Conservation (phyloP, 1,139 yeast genomes). For the Scheffersomyces lignicola region DNA sequence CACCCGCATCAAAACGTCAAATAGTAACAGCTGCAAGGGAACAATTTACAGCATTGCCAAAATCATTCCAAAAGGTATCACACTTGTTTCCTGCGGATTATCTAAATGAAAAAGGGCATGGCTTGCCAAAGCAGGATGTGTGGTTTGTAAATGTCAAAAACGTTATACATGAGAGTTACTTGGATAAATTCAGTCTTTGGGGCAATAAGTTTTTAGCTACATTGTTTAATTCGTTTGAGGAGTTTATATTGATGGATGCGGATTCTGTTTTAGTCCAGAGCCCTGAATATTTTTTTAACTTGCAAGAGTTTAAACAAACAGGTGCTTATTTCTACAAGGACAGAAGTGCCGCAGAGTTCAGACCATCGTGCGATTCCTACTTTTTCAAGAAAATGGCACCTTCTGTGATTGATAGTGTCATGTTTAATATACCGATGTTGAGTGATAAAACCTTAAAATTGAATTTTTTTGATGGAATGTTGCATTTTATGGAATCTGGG, state of each 20-base stretch:
- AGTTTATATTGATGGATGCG: conserved; percentile 31
- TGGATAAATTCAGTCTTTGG: conserved; percentile 23
- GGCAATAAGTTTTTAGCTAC: conserved; percentile 33
- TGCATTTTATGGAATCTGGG: conserved; percentile 56
- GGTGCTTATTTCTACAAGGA: conserved; percentile 34
- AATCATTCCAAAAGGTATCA: conserved; percentile 20
- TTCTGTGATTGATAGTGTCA: conserved; percentile 33
- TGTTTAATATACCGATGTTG: conserved; percentile 33
- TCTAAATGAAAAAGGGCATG: conserved; percentile 14
- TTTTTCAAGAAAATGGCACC: conserved; percentile 42
- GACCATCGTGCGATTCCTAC: conserved; percentile 28
- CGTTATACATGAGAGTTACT: conserved; percentile 24
- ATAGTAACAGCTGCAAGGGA: conserved; percentile 30
- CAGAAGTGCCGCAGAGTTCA: conserved; percentile 31
- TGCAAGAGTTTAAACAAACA: conserved; percentile 19
- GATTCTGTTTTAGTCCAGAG: conserved; percentile 28
- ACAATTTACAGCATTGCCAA: conserved; percentile 22
- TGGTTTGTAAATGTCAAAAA: conserved; percentile 33
- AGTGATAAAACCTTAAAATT: conserved; percentile 30
- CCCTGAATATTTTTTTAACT: conserved; percentile 27
- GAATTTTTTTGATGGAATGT: conserved; percentile 29
- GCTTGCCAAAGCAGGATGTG: conserved; percentile 31
- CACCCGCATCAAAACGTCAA: conserved; percentile 18
- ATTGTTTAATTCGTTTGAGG: conserved; percentile 32
- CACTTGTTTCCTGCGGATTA: conserved; percentile 21